Evolutionary conservation across 2,329 filamentous ascomycete genomes (phyloP).

Genomic region (Fulvia fulva): DNA sequence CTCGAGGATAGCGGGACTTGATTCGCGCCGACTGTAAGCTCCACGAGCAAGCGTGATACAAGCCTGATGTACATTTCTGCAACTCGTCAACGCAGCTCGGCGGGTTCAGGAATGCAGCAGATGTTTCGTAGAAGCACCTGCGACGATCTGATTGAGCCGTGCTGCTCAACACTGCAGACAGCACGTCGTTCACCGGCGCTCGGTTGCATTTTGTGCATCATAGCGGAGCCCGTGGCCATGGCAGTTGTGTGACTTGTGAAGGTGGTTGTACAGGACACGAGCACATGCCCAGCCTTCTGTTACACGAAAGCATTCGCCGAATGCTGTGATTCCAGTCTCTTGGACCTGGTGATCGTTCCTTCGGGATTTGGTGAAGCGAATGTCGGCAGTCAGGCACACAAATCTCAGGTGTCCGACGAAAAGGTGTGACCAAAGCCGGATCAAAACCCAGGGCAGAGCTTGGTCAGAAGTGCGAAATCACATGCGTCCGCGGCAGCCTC

Average conservation of each 20-base stretch:
- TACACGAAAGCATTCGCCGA: not conserved
- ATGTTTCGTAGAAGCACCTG: not conserved
- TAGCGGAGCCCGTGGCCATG: constrained; percentile 9
- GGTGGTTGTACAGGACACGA: constrained; percentile 1
- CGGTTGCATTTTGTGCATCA: constrained; percentile 6
- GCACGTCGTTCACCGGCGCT: not conserved
- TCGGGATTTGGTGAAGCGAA: not conserved
- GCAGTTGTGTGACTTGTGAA: not conserved
- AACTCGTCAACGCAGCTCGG: not conserved
- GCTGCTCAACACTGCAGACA: not conserved
- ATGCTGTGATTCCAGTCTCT: not conserved
- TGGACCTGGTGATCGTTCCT: not conserved
- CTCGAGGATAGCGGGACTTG: not conserved
- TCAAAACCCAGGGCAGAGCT: not conserved
- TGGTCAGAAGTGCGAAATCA: constrained; percentile 1
- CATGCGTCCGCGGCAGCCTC: constrained; percentile 3
- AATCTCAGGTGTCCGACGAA: not conserved
- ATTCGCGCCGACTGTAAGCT: not conserved
- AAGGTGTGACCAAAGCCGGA: not conserved
- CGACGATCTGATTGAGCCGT: not conserved
- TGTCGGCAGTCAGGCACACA: constrained; percentile 6
- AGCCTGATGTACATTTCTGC: not conserved
- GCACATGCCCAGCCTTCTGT: constrained; percentile 4
- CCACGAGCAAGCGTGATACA: not conserved
- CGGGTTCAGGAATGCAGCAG: not conserved